Percentiles rank a stretch among this genome's conserved stretches.
Conservation (phyloP, 345 rosid species). For the Eucalyptus polybractea region DNA sequence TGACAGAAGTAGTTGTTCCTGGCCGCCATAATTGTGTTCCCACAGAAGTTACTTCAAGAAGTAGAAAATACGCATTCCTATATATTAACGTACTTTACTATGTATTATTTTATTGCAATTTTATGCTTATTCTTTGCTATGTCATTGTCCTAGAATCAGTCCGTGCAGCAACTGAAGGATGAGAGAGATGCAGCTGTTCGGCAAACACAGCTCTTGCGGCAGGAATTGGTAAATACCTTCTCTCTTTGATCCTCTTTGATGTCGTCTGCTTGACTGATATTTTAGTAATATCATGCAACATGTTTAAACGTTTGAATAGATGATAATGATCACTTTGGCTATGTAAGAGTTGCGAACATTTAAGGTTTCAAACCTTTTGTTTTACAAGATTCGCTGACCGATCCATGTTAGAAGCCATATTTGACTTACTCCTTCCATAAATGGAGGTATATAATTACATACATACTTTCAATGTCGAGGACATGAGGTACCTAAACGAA, state of each 20-base stretch:
- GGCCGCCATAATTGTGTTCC: background rate
- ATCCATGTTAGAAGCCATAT: background rate
- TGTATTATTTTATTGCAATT: background rate
- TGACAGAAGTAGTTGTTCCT: background rate
- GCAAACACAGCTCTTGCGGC: constrained; percentile 69
- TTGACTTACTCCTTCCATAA: background rate
- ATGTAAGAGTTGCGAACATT: background rate
- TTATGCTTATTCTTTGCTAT: background rate
- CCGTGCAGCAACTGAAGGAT: constrained; percentile 57
- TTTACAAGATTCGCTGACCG: background rate
- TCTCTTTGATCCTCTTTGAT: background rate
- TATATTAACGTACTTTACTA: background rate
- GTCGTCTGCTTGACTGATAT: background rate
- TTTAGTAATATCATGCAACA: background rate
- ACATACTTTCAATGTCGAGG: background rate
- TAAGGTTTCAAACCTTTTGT: background rate
- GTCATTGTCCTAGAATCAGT: constrained; percentile 18
- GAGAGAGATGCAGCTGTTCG: constrained; percentile 74
- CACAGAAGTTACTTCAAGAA: background rate
- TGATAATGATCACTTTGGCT: background rate
- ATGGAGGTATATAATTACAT: background rate
- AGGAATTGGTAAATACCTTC: constrained; percentile 48
- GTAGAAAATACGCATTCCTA: background rate
- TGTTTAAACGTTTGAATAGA: background rate
- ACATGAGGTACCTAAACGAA: background rate